Conservation (phyloP, 345 rosid species). For the Syzygium jambos region DNA sequence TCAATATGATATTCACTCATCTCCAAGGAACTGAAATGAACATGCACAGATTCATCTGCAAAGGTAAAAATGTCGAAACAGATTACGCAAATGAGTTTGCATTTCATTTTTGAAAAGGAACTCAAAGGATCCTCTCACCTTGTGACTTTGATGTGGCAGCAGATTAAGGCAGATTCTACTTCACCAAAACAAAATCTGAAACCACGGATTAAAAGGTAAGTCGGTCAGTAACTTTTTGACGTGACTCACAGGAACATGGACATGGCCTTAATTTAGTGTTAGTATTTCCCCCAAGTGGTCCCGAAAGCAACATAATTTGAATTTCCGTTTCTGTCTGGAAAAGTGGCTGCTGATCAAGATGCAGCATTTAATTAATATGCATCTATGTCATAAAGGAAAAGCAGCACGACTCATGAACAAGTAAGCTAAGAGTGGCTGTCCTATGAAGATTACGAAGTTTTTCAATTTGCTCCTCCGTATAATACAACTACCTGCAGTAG, state of each 20-base stretch:
- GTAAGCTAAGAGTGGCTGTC: no score
- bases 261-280: not conserved
- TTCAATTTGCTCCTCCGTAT: not conserved
- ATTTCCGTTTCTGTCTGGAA: not conserved
- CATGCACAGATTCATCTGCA: not conserved
- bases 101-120: not conserved
- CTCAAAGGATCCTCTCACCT: not conserved
- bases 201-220: not conserved
- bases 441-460: not conserved
- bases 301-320: not conserved
- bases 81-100: not conserved
- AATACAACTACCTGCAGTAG: constrained; percentile 50
- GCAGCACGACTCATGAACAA: not conserved
- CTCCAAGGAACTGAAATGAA: not conserved
- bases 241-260: not conserved
- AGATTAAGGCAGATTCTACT: not conserved
- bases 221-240: not conserved
- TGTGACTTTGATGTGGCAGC: not conserved
- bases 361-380: not conserved
- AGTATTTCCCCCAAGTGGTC: not conserved
- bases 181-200: not conserved
- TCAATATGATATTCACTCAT: not conserved
- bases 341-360: not conserved
- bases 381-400: not conserved
- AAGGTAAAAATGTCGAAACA: not conserved